phyloP scores from a whole-genome alignment of 2,329 filamentous ascomycete genomes.

The Xylaria sp. region DNA sequence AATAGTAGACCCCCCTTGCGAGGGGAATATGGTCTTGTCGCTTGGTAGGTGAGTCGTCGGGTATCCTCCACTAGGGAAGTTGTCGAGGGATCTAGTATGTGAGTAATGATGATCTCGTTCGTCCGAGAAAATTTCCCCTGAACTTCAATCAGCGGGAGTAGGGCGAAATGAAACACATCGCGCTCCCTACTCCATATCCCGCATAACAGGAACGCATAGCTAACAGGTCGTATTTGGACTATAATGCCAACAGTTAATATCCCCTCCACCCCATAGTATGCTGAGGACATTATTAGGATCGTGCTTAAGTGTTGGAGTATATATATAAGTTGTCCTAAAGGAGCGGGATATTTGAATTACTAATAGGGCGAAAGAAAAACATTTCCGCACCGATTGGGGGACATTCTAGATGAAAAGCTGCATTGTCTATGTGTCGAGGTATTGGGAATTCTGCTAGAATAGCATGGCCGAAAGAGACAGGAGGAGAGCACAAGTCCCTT shows the following conservation, averaged over 20 bases:
- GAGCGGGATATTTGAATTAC: not conserved
- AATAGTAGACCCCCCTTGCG: constrained; percentile 8
- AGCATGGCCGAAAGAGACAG: not conserved
- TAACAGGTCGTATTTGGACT: constrained; percentile 5
- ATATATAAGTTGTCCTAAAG: too few relatives aligned
- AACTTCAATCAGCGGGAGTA: constrained; percentile 5
- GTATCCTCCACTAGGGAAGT: not conserved
- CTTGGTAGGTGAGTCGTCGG: not conserved
- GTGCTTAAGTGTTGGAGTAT: not conserved
- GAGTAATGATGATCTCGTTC: constrained; percentile 1
- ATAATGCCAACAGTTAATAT: not conserved
- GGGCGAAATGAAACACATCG: not conserved
- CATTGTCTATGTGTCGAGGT: not conserved
- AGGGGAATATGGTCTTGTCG: not conserved
- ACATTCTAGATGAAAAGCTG: constrained; percentile 5
- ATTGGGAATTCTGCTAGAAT: not conserved
- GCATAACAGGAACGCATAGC: constrained; percentile 6
- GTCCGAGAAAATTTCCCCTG: constrained; percentile 1
- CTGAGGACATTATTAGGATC: not conserved
- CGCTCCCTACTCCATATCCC: not conserved
- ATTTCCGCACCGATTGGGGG: constrained; percentile 10
- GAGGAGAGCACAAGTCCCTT: too few relatives aligned
- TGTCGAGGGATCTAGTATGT: not conserved
- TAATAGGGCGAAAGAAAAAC: not conserved
- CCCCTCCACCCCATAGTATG: not conserved